Base-by-base conservation (phyloP, 148 eudicot species). In the Fagopyrum tataricum region DNA sequence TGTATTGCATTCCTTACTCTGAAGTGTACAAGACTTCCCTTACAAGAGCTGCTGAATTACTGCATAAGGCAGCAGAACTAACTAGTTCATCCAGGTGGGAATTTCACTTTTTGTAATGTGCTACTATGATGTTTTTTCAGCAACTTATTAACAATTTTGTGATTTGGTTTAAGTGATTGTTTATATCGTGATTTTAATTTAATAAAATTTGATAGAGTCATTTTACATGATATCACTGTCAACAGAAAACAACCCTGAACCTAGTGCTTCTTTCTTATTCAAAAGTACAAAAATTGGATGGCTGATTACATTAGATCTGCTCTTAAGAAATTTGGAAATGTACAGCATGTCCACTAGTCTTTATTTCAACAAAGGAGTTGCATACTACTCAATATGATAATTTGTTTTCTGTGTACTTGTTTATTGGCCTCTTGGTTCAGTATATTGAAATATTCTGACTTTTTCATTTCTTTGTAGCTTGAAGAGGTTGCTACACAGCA, bases 401-500 rank as follows among this genome's bases (percentile, higher is more conserved):
- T 64, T 23, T 58, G 64, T 58, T 5, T 58, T 4, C 18, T 58
- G 10, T 20, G 11, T 20, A 58, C 64, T 23, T 14, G 14, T 58
- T 58, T 13, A 43, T 39, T 44, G 17, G 44, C 2, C 15, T 70
- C 56, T 7, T 49, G 14, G 56, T 37, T 76, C 24, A 61, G 62
- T 24, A n/a, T 67, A n/a, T n/a, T n/a, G n/a, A n/a, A n/a, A n/a
- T n/a, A 10, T 62, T 73, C 74, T 86, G 24, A 78, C 40, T 6
- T 17, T 39, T 24, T 73, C 70, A 71, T 40, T 74, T 80, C 37
- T 37, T 83, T 81, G 84, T 78, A 95, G 97, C 82, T 82, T 95
- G 85, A 90, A 90, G 91, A 90, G 79, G 83, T 78, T 91, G 74
- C 85, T 95, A 77, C 88, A 83, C 73, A 79, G 89, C 83, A 95